Evolutionary conservation across 2,329 filamentous ascomycete species (phyloP).

Genomic region (Colletotrichum sp.): DNA sequence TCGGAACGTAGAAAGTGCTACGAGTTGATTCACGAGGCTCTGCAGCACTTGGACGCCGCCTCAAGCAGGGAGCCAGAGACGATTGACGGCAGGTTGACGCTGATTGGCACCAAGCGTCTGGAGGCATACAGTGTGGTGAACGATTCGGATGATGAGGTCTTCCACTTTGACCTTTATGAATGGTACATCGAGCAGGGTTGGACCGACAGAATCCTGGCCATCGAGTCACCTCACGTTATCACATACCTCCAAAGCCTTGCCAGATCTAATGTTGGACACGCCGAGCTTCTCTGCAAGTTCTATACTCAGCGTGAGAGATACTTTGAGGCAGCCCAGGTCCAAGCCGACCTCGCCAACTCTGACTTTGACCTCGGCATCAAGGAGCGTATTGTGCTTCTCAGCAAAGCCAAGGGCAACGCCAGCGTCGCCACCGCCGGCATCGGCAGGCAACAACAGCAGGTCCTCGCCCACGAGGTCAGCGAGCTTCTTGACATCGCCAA

Average conservation of each 20-base stretch:
- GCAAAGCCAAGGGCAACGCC: slow-evolving; percentile 89
- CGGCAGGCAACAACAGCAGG: slow-evolving; percentile 80
- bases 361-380: slow-evolving; percentile 80
- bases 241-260: slow-evolving; percentile 84
- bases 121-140: slow-evolving; percentile 94
- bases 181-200: slow-evolving; percentile 92
- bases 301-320: slow-evolving; percentile 85
- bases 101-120: slow-evolving; percentile 77
- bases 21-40: slow-evolving; percentile 82
- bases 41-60: slow-evolving; percentile 76
- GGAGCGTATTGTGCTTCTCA: slow-evolving; percentile 86
- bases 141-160: slow-evolving; percentile 87
- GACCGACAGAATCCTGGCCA: slow-evolving; percentile 83
- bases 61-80: slow-evolving; percentile 72
- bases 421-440: slow-evolving; percentile 81
- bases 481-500: slow-evolving; percentile 91
- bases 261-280: slow-evolving; percentile 73
- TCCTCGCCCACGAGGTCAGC: slow-evolving; percentile 82
- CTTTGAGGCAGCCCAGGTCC: slow-evolving; percentile 86
- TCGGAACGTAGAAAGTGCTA: slow-evolving; percentile 80
- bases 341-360: slow-evolving; percentile 83
- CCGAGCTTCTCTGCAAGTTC: slow-evolving; percentile 92
- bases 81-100: slow-evolving; percentile 78
- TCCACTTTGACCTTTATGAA: slow-evolving; percentile 95
- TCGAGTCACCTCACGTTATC: slow-evolving; percentile 84